These are phyloP conservation scores for Cladosporium sp. DNA, from an alignment of 2,329 filamentous ascomycete species.

Conservation along the genomic window DNA sequence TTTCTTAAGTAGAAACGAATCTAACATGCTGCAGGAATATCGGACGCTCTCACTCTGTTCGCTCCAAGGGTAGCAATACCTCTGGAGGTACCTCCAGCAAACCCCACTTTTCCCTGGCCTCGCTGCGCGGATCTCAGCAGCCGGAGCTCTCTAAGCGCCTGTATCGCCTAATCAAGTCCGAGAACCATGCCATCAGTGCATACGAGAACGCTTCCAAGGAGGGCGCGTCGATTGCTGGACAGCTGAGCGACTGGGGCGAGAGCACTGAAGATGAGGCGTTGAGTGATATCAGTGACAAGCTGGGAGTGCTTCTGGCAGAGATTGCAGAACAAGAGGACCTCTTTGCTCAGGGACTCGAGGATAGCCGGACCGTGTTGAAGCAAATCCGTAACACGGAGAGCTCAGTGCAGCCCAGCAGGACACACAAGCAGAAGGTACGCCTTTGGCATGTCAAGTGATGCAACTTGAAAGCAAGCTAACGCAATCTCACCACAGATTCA, in stretches of 20 bases:
- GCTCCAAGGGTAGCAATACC: slow-evolving; percentile 53
- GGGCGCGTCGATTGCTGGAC: slow-evolving; percentile 74
- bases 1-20: neutral
- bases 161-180: slow-evolving; percentile 87
- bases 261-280: slow-evolving; percentile 80
- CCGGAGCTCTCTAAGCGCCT: slow-evolving; percentile 85
- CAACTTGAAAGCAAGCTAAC: neutral
- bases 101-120: slow-evolving; percentile 77
- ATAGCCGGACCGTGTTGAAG: slow-evolving; percentile 76
- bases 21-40: slow-evolving; percentile 20
- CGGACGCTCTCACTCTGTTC: slow-evolving; percentile 63
- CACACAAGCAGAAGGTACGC: slow-evolving; percentile 66
- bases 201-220: slow-evolving; percentile 82
- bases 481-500: slow-evolving; percentile 48
- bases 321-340: slow-evolving; percentile 88
- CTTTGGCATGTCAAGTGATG: neutral
- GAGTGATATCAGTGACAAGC: slow-evolving; percentile 88
- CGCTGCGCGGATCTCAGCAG: slow-evolving; percentile 76
- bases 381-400: slow-evolving; percentile 91
- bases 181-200: slow-evolving; percentile 79
- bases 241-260: slow-evolving; percentile 96
- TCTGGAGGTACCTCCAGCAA: slow-evolving; percentile 36
- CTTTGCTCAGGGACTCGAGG: slow-evolving; percentile 82
- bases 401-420: slow-evolving; percentile 86
- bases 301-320: slow-evolving; percentile 86